Evolutionary conservation across 306 rosid genomes (phyloP), one percentile per base, ranked within the genome.

Genomic region (Benincasa hispida): DNA sequence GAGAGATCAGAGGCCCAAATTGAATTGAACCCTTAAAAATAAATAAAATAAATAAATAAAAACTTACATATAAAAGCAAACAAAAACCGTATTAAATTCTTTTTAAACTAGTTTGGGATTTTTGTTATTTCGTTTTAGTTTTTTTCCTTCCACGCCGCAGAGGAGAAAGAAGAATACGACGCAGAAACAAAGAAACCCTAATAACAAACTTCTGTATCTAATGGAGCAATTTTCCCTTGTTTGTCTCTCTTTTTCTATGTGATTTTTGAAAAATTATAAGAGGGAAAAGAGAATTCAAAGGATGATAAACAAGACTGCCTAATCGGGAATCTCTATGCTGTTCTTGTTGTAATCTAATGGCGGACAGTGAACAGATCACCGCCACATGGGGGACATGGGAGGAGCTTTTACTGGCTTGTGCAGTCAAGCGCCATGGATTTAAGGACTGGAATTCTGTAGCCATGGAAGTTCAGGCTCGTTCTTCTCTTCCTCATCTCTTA

Each of bases 341-440:
- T 61, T 30, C 5, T 54, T 56, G 30, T 73, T 39, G 19, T 39
- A 47, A 53, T 77, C 41, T 62, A 30, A 77, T 77, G 80, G 80
- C 80, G 62, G 50, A 77, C 4, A 53, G 35, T 70, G 81, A 48
- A 19, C 73, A 48, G 25, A 48, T 28, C 80, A 62, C 70, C 37
- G 70, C 84, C 82, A 39, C 63, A 45, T 91, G 95, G 97, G 97
- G 91, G 24, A 88, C 97, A 54, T 85, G 89, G 95, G 97, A 91
- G 74, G 97, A 91, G 72, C 87, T 91, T 5, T 22, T 91, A 74
- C 85, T 91, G 1, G 95, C 88, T 1, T 81, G 53, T 75, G 97
- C 97, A 57, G 97, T 91, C 3, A 83, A 87, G 66, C 97, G 95
- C 75, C 91, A 91, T 80, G 97, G 97, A 63, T 80, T 78, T 80